Percentiles rank a stretch among this genome's conserved stretches.
These are phyloP conservation scores for Cupressus sempervirens DNA, from an alignment of 75 land plant genomes.

Conservation along the genomic window DNA sequence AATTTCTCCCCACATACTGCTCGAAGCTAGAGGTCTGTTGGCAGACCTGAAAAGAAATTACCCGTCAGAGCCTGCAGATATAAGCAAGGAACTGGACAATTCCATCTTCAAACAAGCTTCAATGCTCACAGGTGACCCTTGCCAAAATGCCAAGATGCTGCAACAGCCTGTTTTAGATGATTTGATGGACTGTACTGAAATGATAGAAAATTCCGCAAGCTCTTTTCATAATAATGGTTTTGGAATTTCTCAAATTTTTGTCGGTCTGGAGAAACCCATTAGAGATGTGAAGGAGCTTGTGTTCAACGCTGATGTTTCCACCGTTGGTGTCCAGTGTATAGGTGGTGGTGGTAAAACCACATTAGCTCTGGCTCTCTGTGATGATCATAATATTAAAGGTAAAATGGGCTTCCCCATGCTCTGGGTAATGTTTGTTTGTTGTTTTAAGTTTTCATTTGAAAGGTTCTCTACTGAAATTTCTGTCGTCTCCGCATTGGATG, in stretches of 20 bases:
- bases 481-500: background rate
- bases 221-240: too few relatives aligned
- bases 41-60: background rate
- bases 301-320: background rate
- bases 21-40: background rate
- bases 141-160: background rate
- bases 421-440: too few relatives aligned
- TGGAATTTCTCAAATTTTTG: background rate
- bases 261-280: background rate
- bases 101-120: background rate
- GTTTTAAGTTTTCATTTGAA: background rate
- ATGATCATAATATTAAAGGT: background rate
- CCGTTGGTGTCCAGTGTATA: background rate
- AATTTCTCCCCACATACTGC: background rate
- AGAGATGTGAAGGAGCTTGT: background rate
- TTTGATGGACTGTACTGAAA: background rate
- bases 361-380: background rate
- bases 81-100: background rate
- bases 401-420: background rate
- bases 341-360: slow-evolving; percentile 4
- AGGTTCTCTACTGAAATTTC: background rate
- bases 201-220: background rate
- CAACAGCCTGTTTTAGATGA: background rate
- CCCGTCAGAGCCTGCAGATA: too few relatives aligned
- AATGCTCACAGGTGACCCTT: background rate